phyloP scores from a whole-genome alignment of 345 rosid genomes.

The Erysimum cheiranthoides region DNA sequence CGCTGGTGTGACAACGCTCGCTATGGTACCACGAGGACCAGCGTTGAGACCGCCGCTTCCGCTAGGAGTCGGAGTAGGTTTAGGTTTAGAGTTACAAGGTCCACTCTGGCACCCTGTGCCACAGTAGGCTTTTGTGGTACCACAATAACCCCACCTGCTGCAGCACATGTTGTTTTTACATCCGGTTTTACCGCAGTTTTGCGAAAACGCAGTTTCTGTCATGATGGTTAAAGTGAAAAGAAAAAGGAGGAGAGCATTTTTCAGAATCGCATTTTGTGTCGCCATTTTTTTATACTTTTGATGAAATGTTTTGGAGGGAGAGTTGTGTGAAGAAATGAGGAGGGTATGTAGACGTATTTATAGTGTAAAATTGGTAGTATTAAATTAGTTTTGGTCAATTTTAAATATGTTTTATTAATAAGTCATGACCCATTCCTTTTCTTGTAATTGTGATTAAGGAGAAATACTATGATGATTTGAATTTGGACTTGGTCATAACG shows the following conservation, averaged over 20 bases:
- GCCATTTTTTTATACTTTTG: slow-evolving; percentile 22
- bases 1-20: slow-evolving; percentile 49
- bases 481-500: slow-evolving; percentile 27
- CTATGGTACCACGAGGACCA: slow-evolving; percentile 47
- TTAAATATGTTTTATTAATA: neutral
- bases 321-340: slow-evolving; percentile 26
- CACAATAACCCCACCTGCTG: slow-evolving; percentile 47
- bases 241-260: slow-evolving; percentile 30
- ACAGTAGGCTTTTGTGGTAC: slow-evolving; percentile 41
- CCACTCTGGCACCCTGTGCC: slow-evolving; percentile 47
- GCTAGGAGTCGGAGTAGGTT: slow-evolving; percentile 37
- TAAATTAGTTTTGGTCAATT: slow-evolving; percentile 21
- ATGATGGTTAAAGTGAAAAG: slow-evolving; percentile 33
- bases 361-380: slow-evolving; percentile 12
- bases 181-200: slow-evolving; percentile 40
- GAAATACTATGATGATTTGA: slow-evolving; percentile 25
- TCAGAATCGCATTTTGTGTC: slow-evolving; percentile 2
- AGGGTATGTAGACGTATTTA: slow-evolving; percentile 24
- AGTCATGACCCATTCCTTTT: slow-evolving; percentile 41
- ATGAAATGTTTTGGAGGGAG: slow-evolving; percentile 14
- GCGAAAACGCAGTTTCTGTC: slow-evolving; percentile 37
- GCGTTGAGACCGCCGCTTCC: slow-evolving; percentile 40
- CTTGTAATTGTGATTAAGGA: slow-evolving; percentile 24
- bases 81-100: slow-evolving; percentile 40
- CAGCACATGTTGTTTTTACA: slow-evolving; percentile 46